Conservation (phyloP, 495 filamentous ascomycete genomes). For the Tuber microsphaerosporum region DNA sequence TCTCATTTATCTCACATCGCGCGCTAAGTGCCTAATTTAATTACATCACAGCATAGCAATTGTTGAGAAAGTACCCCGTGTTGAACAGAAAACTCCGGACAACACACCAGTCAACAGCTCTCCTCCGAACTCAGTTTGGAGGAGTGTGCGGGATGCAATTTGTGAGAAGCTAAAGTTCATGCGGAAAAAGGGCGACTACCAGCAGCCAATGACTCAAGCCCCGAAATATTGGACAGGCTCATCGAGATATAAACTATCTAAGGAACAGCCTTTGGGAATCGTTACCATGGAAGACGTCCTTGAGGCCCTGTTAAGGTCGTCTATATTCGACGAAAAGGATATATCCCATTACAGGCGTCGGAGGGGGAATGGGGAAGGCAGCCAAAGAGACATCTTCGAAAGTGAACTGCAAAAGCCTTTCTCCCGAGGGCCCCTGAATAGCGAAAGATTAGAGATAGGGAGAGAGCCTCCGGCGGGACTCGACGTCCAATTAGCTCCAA, state of each 20-base stretch:
- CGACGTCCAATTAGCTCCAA: neutral
- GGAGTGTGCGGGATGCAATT: neutral
- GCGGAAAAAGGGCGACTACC: neutral
- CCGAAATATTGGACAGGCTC: conserved; percentile 33
- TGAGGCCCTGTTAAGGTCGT: conserved; percentile 24
- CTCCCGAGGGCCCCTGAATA: neutral
- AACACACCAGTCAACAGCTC: neutral
- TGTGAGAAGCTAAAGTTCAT: neutral
- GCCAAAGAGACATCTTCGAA: neutral
- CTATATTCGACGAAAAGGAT: conserved; percentile 35
- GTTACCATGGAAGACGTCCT: conserved; percentile 33
- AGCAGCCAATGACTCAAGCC: neutral
- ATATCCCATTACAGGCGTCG: conserved; percentile 19
- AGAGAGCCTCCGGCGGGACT: neutral
- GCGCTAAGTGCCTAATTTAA: neutral
- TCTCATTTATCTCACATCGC: neutral
- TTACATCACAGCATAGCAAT: conserved; percentile 25
- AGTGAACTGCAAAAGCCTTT: neutral
- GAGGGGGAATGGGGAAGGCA: conserved; percentile 9
- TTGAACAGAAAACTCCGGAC: neutral
- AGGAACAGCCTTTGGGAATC: conserved; percentile 22
- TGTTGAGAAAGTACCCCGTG: conserved; percentile 15
- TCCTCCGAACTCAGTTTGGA: neutral
- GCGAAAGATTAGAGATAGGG: neutral
- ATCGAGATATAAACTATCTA: conserved; percentile 15